Percentiles rank a stretch among this genome's conserved stretches.
phyloP scores from a whole-genome alignment of 2,329 filamentous ascomycete species.

The Tolypocladium sp. region DNA sequence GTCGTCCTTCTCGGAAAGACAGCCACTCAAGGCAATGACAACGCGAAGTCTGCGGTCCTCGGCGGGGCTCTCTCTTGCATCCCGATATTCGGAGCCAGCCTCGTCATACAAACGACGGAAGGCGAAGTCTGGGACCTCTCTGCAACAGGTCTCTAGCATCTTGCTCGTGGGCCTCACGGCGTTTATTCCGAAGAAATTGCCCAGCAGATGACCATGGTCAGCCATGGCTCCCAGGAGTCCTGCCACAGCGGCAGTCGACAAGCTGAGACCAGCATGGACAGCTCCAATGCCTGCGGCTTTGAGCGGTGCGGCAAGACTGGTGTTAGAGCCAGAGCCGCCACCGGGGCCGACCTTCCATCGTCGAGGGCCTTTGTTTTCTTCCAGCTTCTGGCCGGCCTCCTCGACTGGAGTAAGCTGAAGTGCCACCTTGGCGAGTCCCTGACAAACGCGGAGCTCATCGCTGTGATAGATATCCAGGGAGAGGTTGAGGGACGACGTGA shows the following conservation, averaged over 20 bases:
- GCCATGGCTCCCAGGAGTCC: constrained; percentile 72
- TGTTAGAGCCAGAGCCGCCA: constrained; percentile 36
- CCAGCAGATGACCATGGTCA: constrained; percentile 70
- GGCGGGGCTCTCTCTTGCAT: constrained; percentile 41
- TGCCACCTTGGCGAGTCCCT: constrained; percentile 66
- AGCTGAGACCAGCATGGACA: constrained; percentile 66
- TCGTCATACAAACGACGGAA: constrained; percentile 64
- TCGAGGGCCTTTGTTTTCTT: constrained; percentile 54
- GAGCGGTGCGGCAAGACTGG: constrained; percentile 68
- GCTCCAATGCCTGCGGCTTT: constrained; percentile 71
- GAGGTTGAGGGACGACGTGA: constrained; percentile 64
- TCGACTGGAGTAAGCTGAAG: constrained; percentile 30
- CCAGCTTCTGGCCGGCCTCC: constrained; percentile 26
- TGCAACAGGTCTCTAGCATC: constrained; percentile 81
- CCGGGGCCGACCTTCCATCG: constrained; percentile 61
- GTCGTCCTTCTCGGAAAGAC: constrained; percentile 67
- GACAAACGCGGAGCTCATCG: constrained; percentile 68
- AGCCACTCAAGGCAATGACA: constrained; percentile 77
- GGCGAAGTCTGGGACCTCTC: constrained; percentile 81
- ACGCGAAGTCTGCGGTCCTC: constrained; percentile 64
- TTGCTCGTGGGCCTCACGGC: constrained; percentile 72
- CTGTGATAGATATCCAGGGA: constrained; percentile 54
- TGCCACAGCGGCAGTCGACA: constrained; percentile 66
- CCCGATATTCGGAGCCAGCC: constrained; percentile 26
- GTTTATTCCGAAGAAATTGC: constrained; percentile 86